These are phyloP conservation scores for Pseudocercospora musae DNA, from an alignment of 2,329 filamentous ascomycete genomes.

Conservation along the genomic window DNA sequence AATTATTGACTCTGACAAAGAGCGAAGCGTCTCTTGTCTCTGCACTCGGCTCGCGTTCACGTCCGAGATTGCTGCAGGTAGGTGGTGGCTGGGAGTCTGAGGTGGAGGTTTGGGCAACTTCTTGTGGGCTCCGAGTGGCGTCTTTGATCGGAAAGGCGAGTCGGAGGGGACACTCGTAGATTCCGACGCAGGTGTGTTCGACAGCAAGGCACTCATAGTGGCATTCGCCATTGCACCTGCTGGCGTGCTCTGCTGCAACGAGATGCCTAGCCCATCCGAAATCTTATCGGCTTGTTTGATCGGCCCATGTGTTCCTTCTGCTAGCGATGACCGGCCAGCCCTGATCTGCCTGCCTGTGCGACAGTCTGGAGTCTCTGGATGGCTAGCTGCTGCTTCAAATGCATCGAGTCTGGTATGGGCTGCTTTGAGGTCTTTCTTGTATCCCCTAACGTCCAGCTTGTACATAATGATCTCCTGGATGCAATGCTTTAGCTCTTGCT, in stretches of 20 bases:
- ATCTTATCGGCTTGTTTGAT: neutral
- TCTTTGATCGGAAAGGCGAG: slow-evolving; percentile 13
- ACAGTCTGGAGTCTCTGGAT: slow-evolving; percentile 14
- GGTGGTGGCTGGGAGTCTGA: slow-evolving; percentile 10
- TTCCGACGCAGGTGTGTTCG: neutral
- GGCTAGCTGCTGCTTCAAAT: slow-evolving; percentile 21
- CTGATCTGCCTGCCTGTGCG: neutral
- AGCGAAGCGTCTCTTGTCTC: slow-evolving; percentile 30
- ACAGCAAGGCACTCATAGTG: neutral
- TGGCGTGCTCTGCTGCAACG: neutral
- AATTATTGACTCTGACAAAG: slow-evolving; percentile 34
- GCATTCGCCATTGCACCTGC: neutral
- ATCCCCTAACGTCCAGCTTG: slow-evolving; percentile 49
- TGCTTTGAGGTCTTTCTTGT: slow-evolving; percentile 39
- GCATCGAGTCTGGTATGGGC: slow-evolving; percentile 32
- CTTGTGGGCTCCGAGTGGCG: slow-evolving; percentile 24
- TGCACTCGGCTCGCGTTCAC: neutral
- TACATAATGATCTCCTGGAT: slow-evolving; percentile 49
- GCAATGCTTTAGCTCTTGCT: slow-evolving; percentile 27
- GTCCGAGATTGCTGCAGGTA: slow-evolving; percentile 3
- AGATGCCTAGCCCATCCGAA: slow-evolving; percentile 21
- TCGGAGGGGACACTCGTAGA: neutral
- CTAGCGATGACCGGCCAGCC: neutral
- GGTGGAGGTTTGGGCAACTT: slow-evolving; percentile 28
- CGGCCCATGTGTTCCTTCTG: neutral